Evolutionary conservation across 1,284 basidiomycete genomes (phyloP), one percentile per base, ranked within the genome.

Genomic region (Tetrapyrgos nigripes): DNA sequence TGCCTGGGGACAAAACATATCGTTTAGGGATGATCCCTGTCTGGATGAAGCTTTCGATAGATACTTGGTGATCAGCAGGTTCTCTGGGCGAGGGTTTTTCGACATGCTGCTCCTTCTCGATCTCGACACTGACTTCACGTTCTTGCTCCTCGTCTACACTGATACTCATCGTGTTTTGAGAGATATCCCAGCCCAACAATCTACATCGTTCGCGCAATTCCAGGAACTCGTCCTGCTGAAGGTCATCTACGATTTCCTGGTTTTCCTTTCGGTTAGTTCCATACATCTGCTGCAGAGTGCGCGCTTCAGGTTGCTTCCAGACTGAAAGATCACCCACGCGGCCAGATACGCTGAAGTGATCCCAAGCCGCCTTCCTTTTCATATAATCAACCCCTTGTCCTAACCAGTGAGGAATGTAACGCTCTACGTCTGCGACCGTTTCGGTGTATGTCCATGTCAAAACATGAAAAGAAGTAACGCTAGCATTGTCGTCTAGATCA

Each of bases 81-180:
- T 49, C 6, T 14, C 62, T 66, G 28, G 60, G 62, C 2, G 64
- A 60, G 3, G 79, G 77, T 1, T 71, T 64, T 56, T 81, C 68
- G 1, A 76, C 61, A 46, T 82, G 68, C 5, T 66, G 69, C 60
- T 83, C 80, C 3, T 64, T 67, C 59, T 82, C 79, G 1, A 73
- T 64, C 62, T 83, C 82, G 28, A 79, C 76, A 9, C 59, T 63
- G 2, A 83, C 68, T 61, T 85, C 83, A 13, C 79, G 70, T 53
- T 84, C 83, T 58, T 84, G 82, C 57, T 83, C 83, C 62, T 84
- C 82, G 6, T 75, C 76, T 57, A 79, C 62, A 19, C 58, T 51
- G 1, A 59, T 44, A 19, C 21, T 69, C 62, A 1, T 48, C 26
- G 10, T 71, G 26, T 0, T 62, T 52, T 4, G 26, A 45, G 3